phyloP scores from a whole-genome alignment of 176 grass and related monocot genomes.

The Cenchrus americanus region DNA sequence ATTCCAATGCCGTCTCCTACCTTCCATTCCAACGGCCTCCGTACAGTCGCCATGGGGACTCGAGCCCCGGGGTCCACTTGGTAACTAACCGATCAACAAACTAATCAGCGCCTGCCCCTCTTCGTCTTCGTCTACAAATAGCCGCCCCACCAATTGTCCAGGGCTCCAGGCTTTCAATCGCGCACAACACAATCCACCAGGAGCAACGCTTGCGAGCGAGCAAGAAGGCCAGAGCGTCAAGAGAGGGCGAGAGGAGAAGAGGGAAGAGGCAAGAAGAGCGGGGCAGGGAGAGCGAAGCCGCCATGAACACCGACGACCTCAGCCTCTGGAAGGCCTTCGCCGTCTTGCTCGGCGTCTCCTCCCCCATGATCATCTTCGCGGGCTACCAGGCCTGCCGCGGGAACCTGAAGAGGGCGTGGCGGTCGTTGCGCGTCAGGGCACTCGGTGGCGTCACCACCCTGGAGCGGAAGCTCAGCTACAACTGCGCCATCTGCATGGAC shows the following conservation, averaged over 20 bases:
- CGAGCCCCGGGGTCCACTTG: background rate
- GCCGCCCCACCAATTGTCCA: background rate
- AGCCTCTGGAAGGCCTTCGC: background rate
- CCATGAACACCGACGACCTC: background rate
- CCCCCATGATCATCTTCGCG: too few species aligned
- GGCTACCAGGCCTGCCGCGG: background rate
- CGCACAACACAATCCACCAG: too few species aligned
- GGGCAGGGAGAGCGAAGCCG: background rate
- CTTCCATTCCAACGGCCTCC: too few species aligned
- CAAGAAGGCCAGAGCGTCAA: background rate
- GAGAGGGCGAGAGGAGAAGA: background rate
- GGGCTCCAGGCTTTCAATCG: background rate
- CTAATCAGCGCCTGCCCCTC: background rate
- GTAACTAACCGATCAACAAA: background rate
- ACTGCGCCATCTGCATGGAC: background rate
- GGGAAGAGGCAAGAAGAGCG: background rate
- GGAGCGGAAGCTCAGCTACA: background rate
- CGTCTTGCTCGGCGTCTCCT: background rate
- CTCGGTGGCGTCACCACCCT: constrained; percentile 36
- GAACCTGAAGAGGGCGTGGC: background rate
- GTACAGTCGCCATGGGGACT: background rate
- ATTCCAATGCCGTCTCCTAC: background rate
- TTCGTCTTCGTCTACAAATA: background rate
- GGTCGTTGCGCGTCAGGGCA: background rate
- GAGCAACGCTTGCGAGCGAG: background rate